A percentile compares a stretch with the other conserved stretches of the same genome.
phyloP scores from a whole-genome alignment of 768 basidiomycete genomes.

The Nidularia pulvinata region DNA sequence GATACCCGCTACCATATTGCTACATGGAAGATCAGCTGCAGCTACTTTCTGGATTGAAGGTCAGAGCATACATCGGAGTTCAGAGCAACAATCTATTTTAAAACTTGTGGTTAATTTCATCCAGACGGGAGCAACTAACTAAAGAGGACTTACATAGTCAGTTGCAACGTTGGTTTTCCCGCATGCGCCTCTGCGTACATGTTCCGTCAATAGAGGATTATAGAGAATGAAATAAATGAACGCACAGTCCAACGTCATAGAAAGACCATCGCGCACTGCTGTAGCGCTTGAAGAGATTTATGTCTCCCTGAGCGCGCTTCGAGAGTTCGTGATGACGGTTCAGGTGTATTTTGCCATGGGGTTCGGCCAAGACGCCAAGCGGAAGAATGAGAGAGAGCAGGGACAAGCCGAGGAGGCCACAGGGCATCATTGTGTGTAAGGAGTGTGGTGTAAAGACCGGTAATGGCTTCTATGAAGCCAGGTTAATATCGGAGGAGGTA shows the following conservation, averaged over 20 bases:
- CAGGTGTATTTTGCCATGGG: slow-evolving; percentile 13
- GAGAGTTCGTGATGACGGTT: slow-evolving; percentile 45
- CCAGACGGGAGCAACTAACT: neutral
- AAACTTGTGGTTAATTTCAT: neutral
- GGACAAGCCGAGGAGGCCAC: slow-evolving; percentile 12
- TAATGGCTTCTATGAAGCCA: neutral
- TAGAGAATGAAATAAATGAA: slow-evolving; percentile 1
- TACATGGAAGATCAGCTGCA: slow-evolving; percentile 9
- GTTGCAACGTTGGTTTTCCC: slow-evolving; percentile 32
- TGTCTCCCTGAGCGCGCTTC: slow-evolving; percentile 37
- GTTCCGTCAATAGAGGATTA: slow-evolving; percentile 3
- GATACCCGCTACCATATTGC: slow-evolving; percentile 61
- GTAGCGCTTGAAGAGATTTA: slow-evolving; percentile 33
- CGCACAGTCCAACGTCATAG: slow-evolving; percentile 49
- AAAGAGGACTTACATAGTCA: slow-evolving; percentile 41
- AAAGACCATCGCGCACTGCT: slow-evolving; percentile 40
- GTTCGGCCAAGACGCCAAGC: slow-evolving; percentile 27
- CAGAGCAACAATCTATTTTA: slow-evolving; percentile 8
- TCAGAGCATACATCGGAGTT: neutral
- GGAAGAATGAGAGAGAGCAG: slow-evolving; percentile 23
- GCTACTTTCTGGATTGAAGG: neutral
- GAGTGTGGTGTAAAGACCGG: slow-evolving; percentile 6
- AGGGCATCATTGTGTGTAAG: slow-evolving; percentile 6
- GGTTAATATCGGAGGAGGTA: too few species aligned
- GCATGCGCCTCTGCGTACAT: slow-evolving; percentile 50